phyloP scores from a whole-genome alignment of 352 stramenopile species.

The Ochromonadaceae sp. region DNA sequence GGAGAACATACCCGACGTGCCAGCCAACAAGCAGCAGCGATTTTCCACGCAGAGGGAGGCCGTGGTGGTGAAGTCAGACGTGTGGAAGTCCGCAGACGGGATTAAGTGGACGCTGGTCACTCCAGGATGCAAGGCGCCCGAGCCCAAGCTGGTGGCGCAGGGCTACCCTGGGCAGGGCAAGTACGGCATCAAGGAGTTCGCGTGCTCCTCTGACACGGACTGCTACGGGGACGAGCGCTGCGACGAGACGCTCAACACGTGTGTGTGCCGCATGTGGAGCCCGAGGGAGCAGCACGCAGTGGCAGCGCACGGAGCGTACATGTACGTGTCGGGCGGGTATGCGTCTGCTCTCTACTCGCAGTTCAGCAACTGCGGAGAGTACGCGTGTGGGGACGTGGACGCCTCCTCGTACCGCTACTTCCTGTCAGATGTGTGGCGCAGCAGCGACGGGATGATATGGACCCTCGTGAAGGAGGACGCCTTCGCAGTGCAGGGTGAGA shows the following conservation, averaged over 20 bases:
- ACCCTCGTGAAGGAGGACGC: constrained; percentile 43
- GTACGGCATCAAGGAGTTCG: constrained; percentile 14
- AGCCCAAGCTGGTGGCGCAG: constrained; percentile 23
- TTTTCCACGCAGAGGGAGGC: constrained; percentile 37
- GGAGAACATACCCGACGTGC: constrained; percentile 30
- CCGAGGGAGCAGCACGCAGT: constrained; percentile 39
- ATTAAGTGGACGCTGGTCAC: constrained; percentile 41
- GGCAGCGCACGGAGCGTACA: constrained; percentile 34
- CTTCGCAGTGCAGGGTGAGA: no score
- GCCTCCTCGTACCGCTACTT: constrained; percentile 19
- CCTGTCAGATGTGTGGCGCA: constrained; percentile 50
- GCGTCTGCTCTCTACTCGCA: constrained; percentile 27
- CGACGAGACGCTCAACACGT: constrained; percentile 21
- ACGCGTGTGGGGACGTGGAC: constrained; percentile 33
- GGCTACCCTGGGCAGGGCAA: constrained; percentile 23
- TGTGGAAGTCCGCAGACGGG: constrained; percentile 42
- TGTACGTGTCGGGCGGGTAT: constrained; percentile 48
- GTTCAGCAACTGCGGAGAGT: constrained; percentile 38
- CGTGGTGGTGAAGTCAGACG: constrained; percentile 42
- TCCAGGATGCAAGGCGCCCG: constrained; percentile 39
- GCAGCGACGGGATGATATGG: constrained; percentile 36
- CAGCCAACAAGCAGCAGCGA: constrained; percentile 14
- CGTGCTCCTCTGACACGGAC: constrained; percentile 28
- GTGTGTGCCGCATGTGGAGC: constrained; percentile 47
- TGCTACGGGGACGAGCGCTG: constrained; percentile 43